phyloP scores from a whole-genome alignment of 768 basidiomycete species.

The Termitomyces sp. region DNA sequence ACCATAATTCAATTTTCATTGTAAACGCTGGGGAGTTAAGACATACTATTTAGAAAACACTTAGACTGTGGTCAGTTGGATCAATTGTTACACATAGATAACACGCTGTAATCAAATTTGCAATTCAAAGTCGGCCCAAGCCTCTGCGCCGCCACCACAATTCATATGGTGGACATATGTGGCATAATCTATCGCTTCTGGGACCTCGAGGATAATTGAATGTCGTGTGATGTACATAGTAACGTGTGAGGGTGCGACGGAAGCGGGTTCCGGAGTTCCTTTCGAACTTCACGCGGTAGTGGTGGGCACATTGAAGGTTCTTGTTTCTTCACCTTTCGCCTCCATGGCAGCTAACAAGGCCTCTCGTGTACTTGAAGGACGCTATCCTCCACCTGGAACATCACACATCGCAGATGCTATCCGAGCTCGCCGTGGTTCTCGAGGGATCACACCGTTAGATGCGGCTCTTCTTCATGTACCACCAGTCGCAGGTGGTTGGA shows the following conservation, averaged over 20 bases:
- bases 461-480: slow-evolving; percentile 44
- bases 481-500: slow-evolving; percentile 44
- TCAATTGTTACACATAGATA: too few relatives aligned
- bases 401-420: slow-evolving; percentile 44
- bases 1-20: too few relatives aligned
- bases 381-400: slow-evolving; percentile 35
- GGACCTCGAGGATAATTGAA: too few relatives aligned
- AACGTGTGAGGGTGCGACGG: background rate
- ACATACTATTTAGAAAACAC: too few relatives aligned
- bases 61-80: too few relatives aligned
- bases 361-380: slow-evolving; percentile 39
- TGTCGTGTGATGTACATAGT: too few relatives aligned
- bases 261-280: slow-evolving; percentile 1
- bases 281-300: background rate
- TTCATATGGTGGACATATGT: too few relatives aligned
- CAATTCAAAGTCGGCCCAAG: too few relatives aligned
- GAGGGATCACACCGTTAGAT: slow-evolving; percentile 46
- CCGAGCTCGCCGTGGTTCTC: slow-evolving; percentile 38
- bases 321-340: background rate
- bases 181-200: too few relatives aligned
- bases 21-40: too few relatives aligned
- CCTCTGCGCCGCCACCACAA: too few relatives aligned
- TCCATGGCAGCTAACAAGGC: slow-evolving; percentile 7
- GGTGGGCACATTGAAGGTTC: background rate
- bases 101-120: too few relatives aligned